phyloP scores from a whole-genome alignment of 768 basidiomycete species.

The Lactarius vividus region DNA sequence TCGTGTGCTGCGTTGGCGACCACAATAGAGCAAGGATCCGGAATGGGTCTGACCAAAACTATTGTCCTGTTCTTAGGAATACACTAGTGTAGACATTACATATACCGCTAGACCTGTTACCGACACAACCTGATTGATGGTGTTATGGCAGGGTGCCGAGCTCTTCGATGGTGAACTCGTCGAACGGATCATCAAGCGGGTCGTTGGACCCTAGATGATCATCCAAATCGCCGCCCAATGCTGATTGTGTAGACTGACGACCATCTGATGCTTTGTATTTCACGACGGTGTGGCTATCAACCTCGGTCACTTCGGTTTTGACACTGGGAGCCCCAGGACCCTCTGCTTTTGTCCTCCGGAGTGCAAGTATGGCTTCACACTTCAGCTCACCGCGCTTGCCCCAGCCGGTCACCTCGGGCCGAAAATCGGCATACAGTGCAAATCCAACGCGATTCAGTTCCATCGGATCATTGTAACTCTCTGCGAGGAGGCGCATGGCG shows the following conservation, averaged over 20 bases:
- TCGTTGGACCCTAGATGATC: conserved; percentile 2
- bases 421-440: conserved; percentile 81
- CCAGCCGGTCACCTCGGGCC: conserved; percentile 81
- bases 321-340: neutral
- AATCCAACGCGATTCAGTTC: conserved; percentile 70
- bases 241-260: neutral
- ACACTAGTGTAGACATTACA: conserved; percentile 25
- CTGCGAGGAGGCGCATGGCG: conserved; percentile 64
- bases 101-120: neutral
- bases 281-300: conserved; percentile 3
- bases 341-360: conserved; percentile 37
- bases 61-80: conserved; percentile 19
- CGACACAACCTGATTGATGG: neutral
- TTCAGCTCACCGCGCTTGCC: conserved; percentile 75
- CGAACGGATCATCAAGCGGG: conserved; percentile 45
- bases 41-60: neutral
- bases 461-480: conserved; percentile 48
- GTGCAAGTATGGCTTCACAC: conserved; percentile 63
- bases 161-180: conserved; percentile 41
- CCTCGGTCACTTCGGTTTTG: neutral
- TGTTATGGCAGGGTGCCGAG: conserved; percentile 21
- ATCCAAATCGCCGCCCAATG: neutral
- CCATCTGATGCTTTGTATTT: neutral
- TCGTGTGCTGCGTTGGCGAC: neutral
- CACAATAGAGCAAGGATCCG: neutral